These are phyloP conservation scores for Kurtzmaniella cleridarum DNA, from an alignment of 805 yeast genomes.

Conservation along the genomic window DNA sequence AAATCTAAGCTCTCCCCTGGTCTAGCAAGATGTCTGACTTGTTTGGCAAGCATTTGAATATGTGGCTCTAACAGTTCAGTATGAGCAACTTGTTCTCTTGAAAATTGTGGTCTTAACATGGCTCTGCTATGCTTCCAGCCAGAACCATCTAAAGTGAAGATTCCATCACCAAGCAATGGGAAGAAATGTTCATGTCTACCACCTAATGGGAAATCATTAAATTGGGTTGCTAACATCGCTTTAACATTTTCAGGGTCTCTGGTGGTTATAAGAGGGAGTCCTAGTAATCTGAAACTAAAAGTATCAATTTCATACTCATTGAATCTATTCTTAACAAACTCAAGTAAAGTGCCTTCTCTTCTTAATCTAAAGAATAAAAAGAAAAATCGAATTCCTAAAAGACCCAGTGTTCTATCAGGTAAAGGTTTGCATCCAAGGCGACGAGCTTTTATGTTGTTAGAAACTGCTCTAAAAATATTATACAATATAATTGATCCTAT, in stretches of 20 bases:
- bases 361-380: slow-evolving; percentile 8
- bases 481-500: too few relatives aligned
- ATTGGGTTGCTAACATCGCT: slow-evolving; percentile 39
- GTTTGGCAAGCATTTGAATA: slow-evolving; percentile 28
- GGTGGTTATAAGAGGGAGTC: slow-evolving; percentile 18
- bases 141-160: slow-evolving; percentile 36
- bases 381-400: slow-evolving; percentile 15
- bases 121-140: slow-evolving; percentile 42
- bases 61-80: slow-evolving; percentile 36
- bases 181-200: slow-evolving; percentile 30
- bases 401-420: slow-evolving; percentile 3
- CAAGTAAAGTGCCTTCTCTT: slow-evolving; percentile 15
- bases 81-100: slow-evolving; percentile 39
- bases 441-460: too few relatives aligned
- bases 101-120: slow-evolving; percentile 41
- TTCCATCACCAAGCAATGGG: slow-evolving; percentile 39
- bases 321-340: slow-evolving; percentile 12
- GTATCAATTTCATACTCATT: slow-evolving; percentile 5
- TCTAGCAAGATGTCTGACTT: slow-evolving; percentile 13
- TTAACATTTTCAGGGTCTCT: slow-evolving; percentile 38
- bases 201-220: slow-evolving; percentile 36
- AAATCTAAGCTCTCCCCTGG: slow-evolving; percentile 29
- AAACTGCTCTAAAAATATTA: too few relatives aligned
- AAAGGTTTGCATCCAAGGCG: too few relatives aligned
- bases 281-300: slow-evolving; percentile 12